Base-by-base conservation (phyloP, 2,329 filamentous ascomycete genomes). In the Nemania abortiva region DNA sequence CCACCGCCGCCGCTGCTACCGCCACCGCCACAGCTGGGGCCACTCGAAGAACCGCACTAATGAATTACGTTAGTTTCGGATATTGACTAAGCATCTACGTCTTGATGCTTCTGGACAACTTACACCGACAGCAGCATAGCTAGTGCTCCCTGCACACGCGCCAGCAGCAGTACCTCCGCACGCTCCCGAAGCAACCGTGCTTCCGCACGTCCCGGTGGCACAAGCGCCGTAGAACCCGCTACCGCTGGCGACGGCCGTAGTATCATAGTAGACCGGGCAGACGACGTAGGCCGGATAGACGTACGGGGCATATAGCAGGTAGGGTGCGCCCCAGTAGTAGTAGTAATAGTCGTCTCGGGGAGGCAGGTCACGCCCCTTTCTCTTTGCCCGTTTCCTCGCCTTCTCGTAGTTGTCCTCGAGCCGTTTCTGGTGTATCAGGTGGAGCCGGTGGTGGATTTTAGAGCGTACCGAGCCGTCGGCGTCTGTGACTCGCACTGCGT, bases 391-490 rank as follows among this genome's bases (percentile, higher is more conserved):
- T 52, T 80, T 82, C 20, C 78, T 77, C 0, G 87, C 87, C 69
- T 85, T 87, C 29, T 81, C 79, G 77, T 93, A 93, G 37, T 87
- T 85, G 3, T 80, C 79, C 31, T 91, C 87, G 0, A 87, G 77
- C 0, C 81, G 80, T 9, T 62, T 69, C 27, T 78, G 66, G 69
- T 82, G 78, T 7, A 71, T 13, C 0, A 73, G 66, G 11, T 77
- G 77, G 3, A 89, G 77, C 20, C 83, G 82, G 1, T 68, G 58
- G 76, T 80, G 59, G 69, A 83, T 60, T 9, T 47, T 82, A 71
- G 47, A 77, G 5, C 69, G 77, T 4, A 66, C 49, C 20, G 69
- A 57, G 24, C 72, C 77, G n/a, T 60, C 73, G 37, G 7, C 34
- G 34, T 77, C 75, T 7, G 69, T 74, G 55, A 76, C 77, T 1